Conservation (phyloP, 2,329 filamentous ascomycete genomes). For the Tolypocladium guangdongense region DNA sequence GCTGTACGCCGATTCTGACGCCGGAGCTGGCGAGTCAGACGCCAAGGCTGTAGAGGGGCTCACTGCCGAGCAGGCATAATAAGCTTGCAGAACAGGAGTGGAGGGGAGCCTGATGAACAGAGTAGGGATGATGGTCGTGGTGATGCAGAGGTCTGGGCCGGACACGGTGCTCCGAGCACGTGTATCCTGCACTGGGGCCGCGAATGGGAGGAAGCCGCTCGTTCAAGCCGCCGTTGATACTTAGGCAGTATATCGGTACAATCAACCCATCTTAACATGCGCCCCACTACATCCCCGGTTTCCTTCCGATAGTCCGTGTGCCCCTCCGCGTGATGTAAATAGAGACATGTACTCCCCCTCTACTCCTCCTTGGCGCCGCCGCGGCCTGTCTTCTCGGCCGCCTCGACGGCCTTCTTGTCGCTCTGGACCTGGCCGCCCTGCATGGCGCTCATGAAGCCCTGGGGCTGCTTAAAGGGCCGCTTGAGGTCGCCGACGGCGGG, state of each 20-base stretch:
- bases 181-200: background rate
- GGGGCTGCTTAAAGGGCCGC: slow-evolving; percentile 83
- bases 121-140: background rate
- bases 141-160: background rate
- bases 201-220: too few species aligned
- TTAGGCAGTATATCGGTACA: background rate
- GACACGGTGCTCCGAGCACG: background rate
- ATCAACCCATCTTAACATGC: background rate
- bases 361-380: slow-evolving; percentile 66
- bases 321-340: background rate
- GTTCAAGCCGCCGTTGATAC: background rate
- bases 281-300: background rate
- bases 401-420: slow-evolving; percentile 82
- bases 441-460: slow-evolving; percentile 73
- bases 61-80: background rate
- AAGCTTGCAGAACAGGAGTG: background rate
- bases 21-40: background rate
- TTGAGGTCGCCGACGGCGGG: slow-evolving; percentile 84
- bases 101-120: background rate
- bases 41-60: background rate
- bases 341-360: background rate
- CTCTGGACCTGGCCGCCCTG: slow-evolving; percentile 68
- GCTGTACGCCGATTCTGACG: background rate
- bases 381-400: slow-evolving; percentile 63
- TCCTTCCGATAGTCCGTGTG: background rate